Evolutionary conservation across 305 asterid genomes (phyloP).

Genomic region (Solanum hybrid): DNA sequence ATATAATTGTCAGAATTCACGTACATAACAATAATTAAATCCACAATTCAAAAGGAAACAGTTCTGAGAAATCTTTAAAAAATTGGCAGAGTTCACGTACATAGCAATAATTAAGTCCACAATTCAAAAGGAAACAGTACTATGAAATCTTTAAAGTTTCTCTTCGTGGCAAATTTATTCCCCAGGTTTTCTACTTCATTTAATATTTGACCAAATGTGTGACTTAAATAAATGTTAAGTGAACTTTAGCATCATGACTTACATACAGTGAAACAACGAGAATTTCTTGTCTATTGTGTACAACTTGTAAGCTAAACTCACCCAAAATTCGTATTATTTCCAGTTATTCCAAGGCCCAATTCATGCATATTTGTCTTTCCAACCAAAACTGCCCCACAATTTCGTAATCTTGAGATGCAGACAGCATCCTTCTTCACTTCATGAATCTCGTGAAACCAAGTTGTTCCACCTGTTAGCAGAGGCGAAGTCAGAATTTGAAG

Average conservation of each 20-base stretch:
- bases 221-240: not conserved
- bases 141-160: not conserved
- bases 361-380: slow-evolving; percentile 99
- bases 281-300: not conserved
- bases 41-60: not conserved
- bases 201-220: not conserved
- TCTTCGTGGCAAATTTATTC: not conserved
- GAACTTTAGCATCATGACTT: not conserved
- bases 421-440: slow-evolving; percentile 61
- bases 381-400: slow-evolving; percentile 76
- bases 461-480: slow-evolving; percentile 61
- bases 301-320: slow-evolving; percentile 20
- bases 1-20: not conserved
- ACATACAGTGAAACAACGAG: not conserved
- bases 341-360: slow-evolving; percentile 86
- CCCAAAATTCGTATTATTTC: slow-evolving; percentile 88
- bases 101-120: not conserved
- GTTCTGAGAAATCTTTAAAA: not conserved
- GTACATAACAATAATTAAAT: not conserved
- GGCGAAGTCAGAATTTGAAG: not conserved
- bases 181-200: not conserved
- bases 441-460: slow-evolving; percentile 70
- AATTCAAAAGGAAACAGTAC: not conserved
- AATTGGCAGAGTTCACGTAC: not conserved
- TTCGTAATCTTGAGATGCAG: slow-evolving; percentile 55